Evolutionary conservation across 495 filamentous ascomycete species (phyloP).

Genomic region (Neurospora sp.): DNA sequence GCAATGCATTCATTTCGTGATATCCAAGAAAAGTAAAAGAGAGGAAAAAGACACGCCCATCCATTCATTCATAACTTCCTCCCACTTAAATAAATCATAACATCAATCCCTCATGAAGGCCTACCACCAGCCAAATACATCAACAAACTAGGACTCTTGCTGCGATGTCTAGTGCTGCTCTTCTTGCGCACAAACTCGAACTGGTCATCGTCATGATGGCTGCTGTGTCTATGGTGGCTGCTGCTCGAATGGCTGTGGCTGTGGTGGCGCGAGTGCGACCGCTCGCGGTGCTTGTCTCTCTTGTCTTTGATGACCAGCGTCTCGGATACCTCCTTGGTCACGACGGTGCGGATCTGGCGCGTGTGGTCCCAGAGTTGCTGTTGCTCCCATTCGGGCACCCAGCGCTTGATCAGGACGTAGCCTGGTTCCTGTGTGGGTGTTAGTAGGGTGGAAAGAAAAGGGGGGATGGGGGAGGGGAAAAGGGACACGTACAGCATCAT

Average conservation of each 20-base stretch:
- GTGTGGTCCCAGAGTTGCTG: conserved; percentile 66
- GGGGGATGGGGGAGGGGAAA: not conserved
- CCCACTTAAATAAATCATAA: not conserved
- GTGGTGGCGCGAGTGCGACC: conserved; percentile 31
- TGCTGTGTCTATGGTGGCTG: conserved; percentile 38
- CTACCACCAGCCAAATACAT: conserved; percentile 38
- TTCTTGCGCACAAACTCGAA: conserved; percentile 56
- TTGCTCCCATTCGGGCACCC: conserved; percentile 63
- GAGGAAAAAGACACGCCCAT: not conserved
- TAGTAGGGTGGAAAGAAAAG: conserved; percentile 9
- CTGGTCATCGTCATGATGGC: conserved; percentile 39
- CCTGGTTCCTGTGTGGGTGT: conserved; percentile 45
- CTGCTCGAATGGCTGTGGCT: conserved; percentile 35
- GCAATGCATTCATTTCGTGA: not conserved
- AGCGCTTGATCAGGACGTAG: conserved; percentile 67
- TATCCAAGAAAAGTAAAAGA: not conserved
- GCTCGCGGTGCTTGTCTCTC: conserved; percentile 16
- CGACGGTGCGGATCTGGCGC: conserved; percentile 40
- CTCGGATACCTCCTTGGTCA: conserved; percentile 28
- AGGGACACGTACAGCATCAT: conserved; percentile 34
- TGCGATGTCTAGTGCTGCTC: conserved; percentile 28
- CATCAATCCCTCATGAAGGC: conserved; percentile 18
- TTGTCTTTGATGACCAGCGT: conserved; percentile 31
- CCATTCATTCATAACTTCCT: not conserved
- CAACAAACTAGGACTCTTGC: conserved; percentile 37